Evolutionary conservation across 2,329 filamentous ascomycete genomes (phyloP), one percentile per base, ranked within the genome.

Genomic region (Cordyceps farinosa): DNA sequence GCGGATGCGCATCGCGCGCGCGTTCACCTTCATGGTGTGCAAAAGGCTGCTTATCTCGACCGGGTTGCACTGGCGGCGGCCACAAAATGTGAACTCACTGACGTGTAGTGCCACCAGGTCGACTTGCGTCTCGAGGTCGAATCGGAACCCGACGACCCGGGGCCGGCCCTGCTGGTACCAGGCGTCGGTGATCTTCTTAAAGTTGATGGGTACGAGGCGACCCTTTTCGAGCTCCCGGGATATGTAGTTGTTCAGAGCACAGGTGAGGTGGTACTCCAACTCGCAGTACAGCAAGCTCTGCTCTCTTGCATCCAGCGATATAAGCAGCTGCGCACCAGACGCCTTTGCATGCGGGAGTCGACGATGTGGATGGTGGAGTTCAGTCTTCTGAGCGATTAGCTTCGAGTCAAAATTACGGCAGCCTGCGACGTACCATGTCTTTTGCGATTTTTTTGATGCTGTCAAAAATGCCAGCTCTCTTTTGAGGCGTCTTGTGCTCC

Each of bases 81-180:
- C 82, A 67, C 82, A 81, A 72, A 87, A 87, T 40, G 78, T 78
- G 68, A 87, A 87, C 29, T 81, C 78, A 10, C 79, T 71, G 34
- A 79, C 70, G 66, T 87, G 84, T 9, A 81, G 69, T 17, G 71
- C 69, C 29, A 86, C 71, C 11, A 87, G 77, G 11, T 84, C 82
- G n/a, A 87, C 69, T 72, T 87, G 84, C 1, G 84, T 86, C 73
- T 86, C 84, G 2, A 86, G 71, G 65, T 87, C 84, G 70, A 84
- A 87, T 22, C 83, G 81, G 70, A 86, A 87, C 13, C 82, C 81
- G 29, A 84, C 72, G 9, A 87, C 83, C 62, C 77, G 79, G 6
- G 84, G 82, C 0, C 82, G 82, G 45, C 84, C 84, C 66, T 80
- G 79, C 50, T 78, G 75, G 30, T 76, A 72, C 84, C 84, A 87